Base-by-base conservation (phyloP, 1,139 yeast genomes). In the Suhomyces guaymorum region DNA sequence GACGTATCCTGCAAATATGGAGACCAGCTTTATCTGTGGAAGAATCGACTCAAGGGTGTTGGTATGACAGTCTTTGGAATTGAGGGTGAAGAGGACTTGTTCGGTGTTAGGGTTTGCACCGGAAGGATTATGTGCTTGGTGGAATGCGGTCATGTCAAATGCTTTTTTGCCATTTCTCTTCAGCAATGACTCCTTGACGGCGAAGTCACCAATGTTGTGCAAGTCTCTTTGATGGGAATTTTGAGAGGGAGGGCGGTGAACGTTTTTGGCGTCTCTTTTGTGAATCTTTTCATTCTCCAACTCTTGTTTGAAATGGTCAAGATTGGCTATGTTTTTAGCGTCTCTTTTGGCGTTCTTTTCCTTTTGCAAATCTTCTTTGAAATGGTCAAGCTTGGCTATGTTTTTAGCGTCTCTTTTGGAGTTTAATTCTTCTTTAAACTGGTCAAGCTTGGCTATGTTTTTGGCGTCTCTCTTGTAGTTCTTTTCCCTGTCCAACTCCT, bases 1-100 rank as follows among this genome's bases (percentile, higher is more conserved):
- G 18, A 80, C 54, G 49, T 79, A 79, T 1, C 76, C 72, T 2
- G 82, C 63, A 52, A 79, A 76, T 2, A 79, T 61, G 2, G 79
- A 68, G 27, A 78, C 64, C 11, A 61, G 59, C 19, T 54, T 55
- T 31, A 66, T 57, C 44, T 73, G 77, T 5, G 79, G 73, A 26
- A 70, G 58, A 18, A 67, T 46, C n/a, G 65, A 55, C 38, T 64
- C 61, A 24, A 65, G 54, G 20, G 61, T 41, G 37, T 38, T 53
- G 30, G 20, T 32, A 31, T 27, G 40, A 15, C 36, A 35, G 27
- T 42, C 47, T 9, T 36, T 30, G 8, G 24, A 23, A 31, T 44
- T 32, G 30, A 46, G 33, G 21, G 46, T 28, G 20, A 51, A 48
- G 3, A 38, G 35, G 26, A 44, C 35, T 26, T 46, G 36, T 9